phyloP scores from a whole-genome alignment of 2,329 filamentous ascomycete genomes.

The Ambrosiella cleistominuta region DNA sequence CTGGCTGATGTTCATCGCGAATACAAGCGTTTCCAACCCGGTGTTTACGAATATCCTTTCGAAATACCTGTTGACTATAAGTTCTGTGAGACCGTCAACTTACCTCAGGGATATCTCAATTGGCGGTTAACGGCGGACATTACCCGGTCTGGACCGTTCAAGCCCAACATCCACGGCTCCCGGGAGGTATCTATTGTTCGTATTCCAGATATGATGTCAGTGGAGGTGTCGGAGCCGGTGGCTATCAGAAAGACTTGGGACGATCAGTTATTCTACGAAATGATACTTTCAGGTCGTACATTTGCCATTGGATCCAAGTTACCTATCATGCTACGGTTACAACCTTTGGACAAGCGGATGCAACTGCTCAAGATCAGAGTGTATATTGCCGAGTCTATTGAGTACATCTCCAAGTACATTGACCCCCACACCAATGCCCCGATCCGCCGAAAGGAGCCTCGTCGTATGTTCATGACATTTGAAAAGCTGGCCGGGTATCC shows the following conservation, averaged over 20 bases:
- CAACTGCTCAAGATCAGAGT: slow-evolving; percentile 88
- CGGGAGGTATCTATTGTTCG: slow-evolving; percentile 75
- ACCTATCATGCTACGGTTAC: slow-evolving; percentile 86
- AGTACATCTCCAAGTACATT: slow-evolving; percentile 53
- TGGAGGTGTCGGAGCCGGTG: slow-evolving; percentile 84
- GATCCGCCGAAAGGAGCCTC: slow-evolving; percentile 51
- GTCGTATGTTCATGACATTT: slow-evolving; percentile 68
- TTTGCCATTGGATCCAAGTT: slow-evolving; percentile 78
- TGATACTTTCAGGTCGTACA: slow-evolving; percentile 88
- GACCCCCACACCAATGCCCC: slow-evolving; percentile 6
- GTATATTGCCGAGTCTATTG: slow-evolving; percentile 73
- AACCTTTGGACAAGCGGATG: slow-evolving; percentile 68
- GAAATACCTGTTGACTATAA: slow-evolving; percentile 80
- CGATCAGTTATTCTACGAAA: slow-evolving; percentile 87
- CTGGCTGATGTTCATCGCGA: slow-evolving; percentile 52
- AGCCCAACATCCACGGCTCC: slow-evolving; percentile 64
- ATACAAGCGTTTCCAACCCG: slow-evolving; percentile 72
- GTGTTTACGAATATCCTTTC: slow-evolving; percentile 50
- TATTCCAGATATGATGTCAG: slow-evolving; percentile 68
- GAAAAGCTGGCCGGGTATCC: slow-evolving; percentile 75
- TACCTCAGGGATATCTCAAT: slow-evolving; percentile 70
- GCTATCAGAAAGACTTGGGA: slow-evolving; percentile 90
- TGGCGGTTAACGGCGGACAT: slow-evolving; percentile 77
- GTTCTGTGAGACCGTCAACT: slow-evolving; percentile 72
- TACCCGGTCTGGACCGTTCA: slow-evolving; percentile 76